Base-by-base conservation (phyloP, 257 asterid species). In the Cynanchum wilfordii region DNA sequence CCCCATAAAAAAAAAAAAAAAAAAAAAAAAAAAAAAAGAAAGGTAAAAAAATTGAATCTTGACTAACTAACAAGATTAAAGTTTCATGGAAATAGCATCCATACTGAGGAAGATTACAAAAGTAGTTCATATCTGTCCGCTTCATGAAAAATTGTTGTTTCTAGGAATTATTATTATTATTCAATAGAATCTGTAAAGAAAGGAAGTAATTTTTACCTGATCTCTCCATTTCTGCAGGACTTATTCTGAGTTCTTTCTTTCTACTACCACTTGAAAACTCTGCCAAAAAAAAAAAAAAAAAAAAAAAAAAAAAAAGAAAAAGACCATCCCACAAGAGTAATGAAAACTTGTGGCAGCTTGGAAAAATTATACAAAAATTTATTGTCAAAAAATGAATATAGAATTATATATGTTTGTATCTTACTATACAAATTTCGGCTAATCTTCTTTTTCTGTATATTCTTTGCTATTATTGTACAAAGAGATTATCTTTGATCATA, bases 381-480 rank as follows among this genome's bases (percentile, higher is more conserved):
- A 64, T 55, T 69, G 24, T 68, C 69, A 73, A 66, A 70, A 62
- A 68, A 33, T 3, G 63, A 59, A 74, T 74, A 20, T 51, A 49
- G 68, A 74, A 77, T 49, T 60, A 45, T 73, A 60, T 54, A 64
- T 57, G 36, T 20, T 73, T 40, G 67, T 64, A 60, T 54, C 17
- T n/a, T 72, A 49, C 44, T 66, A 6, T 74, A 69, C 71, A 69
- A 58, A 42, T 72, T 40, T 72, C 45, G 55, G 45, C 79, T 73
- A 79, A 27, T 40, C 56, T 66, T 56, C 68, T 33, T 33, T 25
- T 51, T 73, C 40, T 60, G 58, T 64, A 45, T 66, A 65, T 64
- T 58, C 59, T 77, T 78, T 70, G 62, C 75, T 69, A 72, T 69
- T 69, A 72, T 69, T 49, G 59, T 71, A 73, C 81, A 68, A 69